Conservation (phyloP, 108 stramenopile genomes). For the Pseudonitzschia delicatissima region DNA sequence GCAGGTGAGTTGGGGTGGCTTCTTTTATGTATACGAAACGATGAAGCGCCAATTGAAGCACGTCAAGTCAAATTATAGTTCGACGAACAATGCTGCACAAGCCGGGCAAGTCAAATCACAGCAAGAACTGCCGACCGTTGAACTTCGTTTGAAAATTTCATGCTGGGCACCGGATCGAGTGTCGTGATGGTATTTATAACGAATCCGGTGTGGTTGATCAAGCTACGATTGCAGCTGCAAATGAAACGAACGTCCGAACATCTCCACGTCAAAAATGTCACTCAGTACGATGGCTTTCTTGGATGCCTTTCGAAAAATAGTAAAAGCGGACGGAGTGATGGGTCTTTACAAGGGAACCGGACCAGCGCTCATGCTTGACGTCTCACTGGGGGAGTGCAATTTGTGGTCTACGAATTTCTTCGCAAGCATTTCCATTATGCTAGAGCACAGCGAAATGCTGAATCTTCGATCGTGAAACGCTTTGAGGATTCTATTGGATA, state of each 20-base stretch:
- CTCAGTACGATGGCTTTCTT: slow-evolving; percentile 71
- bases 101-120: no score
- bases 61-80: slow-evolving; percentile 20
- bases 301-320: slow-evolving; percentile 79
- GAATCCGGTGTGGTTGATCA: slow-evolving; percentile 98
- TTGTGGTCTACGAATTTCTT: slow-evolving; percentile 94
- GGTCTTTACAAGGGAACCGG: slow-evolving; percentile 94
- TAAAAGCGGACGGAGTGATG: slow-evolving; percentile 87
- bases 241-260: slow-evolving; percentile 40
- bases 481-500: slow-evolving; percentile 74
- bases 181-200: slow-evolving; percentile 91
- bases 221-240: slow-evolving; percentile 96
- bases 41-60: slow-evolving; percentile 61
- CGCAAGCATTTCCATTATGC: slow-evolving; percentile 65
- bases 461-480: slow-evolving; percentile 34
- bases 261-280: slow-evolving; percentile 30
- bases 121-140: slow-evolving; percentile 22
- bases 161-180: slow-evolving; percentile 64
- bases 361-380: slow-evolving; percentile 90
- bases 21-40: slow-evolving; percentile 95
- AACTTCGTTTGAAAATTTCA: slow-evolving; percentile 67
- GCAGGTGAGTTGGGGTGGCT: slow-evolving; percentile 97
- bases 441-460: slow-evolving; percentile 24
- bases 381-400: slow-evolving; percentile 98
- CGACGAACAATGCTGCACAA: background rate